Evolutionary conservation across 805 yeast species (phyloP).

Genomic region (Ogataea saltuana): DNA sequence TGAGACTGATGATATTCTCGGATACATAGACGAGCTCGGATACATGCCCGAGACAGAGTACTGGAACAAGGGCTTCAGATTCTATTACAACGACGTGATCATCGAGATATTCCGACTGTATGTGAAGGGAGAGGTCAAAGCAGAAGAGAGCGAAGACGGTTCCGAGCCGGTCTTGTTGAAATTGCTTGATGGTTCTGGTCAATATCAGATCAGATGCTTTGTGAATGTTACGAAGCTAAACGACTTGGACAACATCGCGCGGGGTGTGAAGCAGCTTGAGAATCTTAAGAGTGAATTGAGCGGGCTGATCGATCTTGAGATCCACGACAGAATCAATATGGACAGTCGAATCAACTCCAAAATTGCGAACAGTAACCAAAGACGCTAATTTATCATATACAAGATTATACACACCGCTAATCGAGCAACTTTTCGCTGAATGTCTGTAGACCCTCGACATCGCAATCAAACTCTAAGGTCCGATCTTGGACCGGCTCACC

Average conservation of each 20-base stretch:
- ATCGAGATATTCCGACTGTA: constrained; percentile 57
- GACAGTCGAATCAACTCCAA: constrained; percentile 65
- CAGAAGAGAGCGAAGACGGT: neutral
- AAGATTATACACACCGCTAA: no score
- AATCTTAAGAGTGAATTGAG: constrained; percentile 62
- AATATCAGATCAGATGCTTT: constrained; percentile 61
- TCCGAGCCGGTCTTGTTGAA: constrained; percentile 7
- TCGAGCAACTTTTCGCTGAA: constrained; percentile 12
- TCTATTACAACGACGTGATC: constrained; percentile 59
- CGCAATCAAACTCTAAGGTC: constrained; percentile 25
- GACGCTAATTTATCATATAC: constrained; percentile 2
- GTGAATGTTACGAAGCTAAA: constrained; percentile 72
- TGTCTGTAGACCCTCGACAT: constrained; percentile 12
- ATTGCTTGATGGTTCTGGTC: constrained; percentile 51
- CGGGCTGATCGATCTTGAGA: constrained; percentile 65
- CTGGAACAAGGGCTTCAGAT: constrained; percentile 61
- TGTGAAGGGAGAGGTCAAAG: no score
- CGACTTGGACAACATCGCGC: constrained; percentile 69
- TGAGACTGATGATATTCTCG: constrained; percentile 47
- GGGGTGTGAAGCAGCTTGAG: constrained; percentile 63
- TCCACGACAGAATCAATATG: constrained; percentile 80
- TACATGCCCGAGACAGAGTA: constrained; percentile 64
- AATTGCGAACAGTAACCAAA: constrained; percentile 19
- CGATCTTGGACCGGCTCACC: constrained; percentile 14
- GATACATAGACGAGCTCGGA: constrained; percentile 63